Percentiles rank a stretch among this genome's conserved stretches.
Evolutionary conservation across 805 yeast genomes (phyloP).

Genomic region (Priceomyces melissophilus): DNA sequence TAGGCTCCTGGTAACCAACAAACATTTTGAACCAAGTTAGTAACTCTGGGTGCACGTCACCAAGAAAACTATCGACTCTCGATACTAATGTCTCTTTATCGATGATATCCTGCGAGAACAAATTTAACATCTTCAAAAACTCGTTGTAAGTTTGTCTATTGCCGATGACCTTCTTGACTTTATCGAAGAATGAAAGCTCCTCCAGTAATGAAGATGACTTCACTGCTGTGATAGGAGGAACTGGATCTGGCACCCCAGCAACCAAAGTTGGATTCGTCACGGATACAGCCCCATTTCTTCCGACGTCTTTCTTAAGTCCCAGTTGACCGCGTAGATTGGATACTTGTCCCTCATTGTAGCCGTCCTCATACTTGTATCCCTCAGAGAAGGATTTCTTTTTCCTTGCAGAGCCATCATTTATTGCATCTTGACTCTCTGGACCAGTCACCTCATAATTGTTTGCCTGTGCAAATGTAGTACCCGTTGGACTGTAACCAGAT

Average conservation of each 20-base stretch:
- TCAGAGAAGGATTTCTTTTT: constrained; percentile 27
- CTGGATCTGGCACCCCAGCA: constrained; percentile 85
- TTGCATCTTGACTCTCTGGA: constrained; percentile 10
- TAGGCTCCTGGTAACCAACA: constrained; percentile 84
- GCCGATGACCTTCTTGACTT: constrained; percentile 82
- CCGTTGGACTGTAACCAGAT: constrained; percentile 23
- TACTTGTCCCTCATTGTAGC: constrained; percentile 44
- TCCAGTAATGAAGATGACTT: constrained; percentile 65
- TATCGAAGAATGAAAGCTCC: constrained; percentile 88
- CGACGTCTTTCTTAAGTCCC: constrained; percentile 18
- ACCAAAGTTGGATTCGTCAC: constrained; percentile 61
- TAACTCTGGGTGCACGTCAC: constrained; percentile 68
- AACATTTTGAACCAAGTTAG: constrained; percentile 89
- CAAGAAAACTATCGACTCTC: constrained; percentile 81
- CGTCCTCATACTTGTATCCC: constrained; percentile 26
- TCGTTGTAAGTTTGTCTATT: constrained; percentile 90
- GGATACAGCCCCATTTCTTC: constrained; percentile 32
- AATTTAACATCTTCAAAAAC: constrained; percentile 80
- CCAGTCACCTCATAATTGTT: constrained; percentile 10
- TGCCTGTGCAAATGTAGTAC: constrained; percentile 18
- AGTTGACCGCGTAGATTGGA: constrained; percentile 42
- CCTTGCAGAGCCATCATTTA: constrained; percentile 6
- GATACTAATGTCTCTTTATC: constrained; percentile 79
- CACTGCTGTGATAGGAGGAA: constrained; percentile 43
- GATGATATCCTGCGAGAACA: constrained; percentile 87